phyloP scores from a whole-genome alignment of 208 protist species.

The Trypanosoma caninum region DNA sequence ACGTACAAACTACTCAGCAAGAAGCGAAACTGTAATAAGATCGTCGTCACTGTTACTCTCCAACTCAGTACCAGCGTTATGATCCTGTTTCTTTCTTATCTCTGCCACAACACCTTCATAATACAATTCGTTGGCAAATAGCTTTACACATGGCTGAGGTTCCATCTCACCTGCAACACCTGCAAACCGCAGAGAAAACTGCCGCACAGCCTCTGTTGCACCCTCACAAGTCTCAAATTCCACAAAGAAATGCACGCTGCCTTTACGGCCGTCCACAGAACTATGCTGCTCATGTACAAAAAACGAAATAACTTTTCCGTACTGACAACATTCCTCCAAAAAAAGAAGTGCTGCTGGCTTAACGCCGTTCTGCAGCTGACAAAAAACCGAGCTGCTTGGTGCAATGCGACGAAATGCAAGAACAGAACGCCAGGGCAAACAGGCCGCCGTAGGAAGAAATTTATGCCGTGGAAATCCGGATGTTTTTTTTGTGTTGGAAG shows the following conservation, averaged over 20 bases:
- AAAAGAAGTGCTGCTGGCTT: constrained; percentile 46
- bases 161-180: not conserved
- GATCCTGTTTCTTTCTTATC: not conserved
- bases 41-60: constrained; percentile 25
- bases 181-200: constrained; percentile 31
- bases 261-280: constrained; percentile 1
- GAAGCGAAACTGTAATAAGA: constrained; percentile 36
- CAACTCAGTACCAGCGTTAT: constrained; percentile 2
- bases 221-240: constrained; percentile 48
- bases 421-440: constrained; percentile 16
- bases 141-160: constrained; percentile 17
- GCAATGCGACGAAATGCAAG: constrained; percentile 42
- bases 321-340: constrained; percentile 73
- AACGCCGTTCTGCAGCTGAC: constrained; percentile 8
- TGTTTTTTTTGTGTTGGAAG: not conserved
- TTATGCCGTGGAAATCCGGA: constrained; percentile 18
- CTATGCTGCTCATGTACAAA: constrained; percentile 30
- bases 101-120: constrained; percentile 43
- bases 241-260: constrained; percentile 40
- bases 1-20: constrained; percentile 42
- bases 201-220: constrained; percentile 43
- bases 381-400: constrained; percentile 22
- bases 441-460: constrained; percentile 8
- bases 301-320: constrained; percentile 71
- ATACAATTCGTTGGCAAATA: constrained; percentile 53